Conservation (phyloP, 2,329 filamentous ascomycete species). For the Trichoderma guizhouense region DNA sequence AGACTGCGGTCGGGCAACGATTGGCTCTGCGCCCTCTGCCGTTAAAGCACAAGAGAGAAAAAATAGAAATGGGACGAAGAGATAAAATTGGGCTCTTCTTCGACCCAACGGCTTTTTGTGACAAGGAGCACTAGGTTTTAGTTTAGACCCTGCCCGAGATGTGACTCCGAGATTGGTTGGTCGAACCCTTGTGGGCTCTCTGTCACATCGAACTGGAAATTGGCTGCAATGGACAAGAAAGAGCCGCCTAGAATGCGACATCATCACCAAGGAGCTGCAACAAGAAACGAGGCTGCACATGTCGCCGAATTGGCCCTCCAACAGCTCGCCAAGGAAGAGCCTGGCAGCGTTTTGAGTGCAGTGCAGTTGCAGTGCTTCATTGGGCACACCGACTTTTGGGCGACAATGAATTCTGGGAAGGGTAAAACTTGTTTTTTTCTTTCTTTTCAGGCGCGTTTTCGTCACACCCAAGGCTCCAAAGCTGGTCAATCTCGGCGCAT, state of each 20-base stretch:
- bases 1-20: neutral
- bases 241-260: neutral
- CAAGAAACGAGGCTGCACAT: neutral
- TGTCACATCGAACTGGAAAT: conserved; percentile 13
- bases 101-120: neutral
- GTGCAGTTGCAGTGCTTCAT: neutral
- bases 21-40: neutral
- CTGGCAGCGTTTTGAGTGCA: too few species aligned
- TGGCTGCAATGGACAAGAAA: neutral
- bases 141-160: conserved; percentile 6
- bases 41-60: neutral
- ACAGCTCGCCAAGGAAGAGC: neutral
- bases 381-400: conserved; percentile 17
- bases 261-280: neutral
- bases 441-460: conserved; percentile 2
- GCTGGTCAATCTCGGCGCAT: neutral
- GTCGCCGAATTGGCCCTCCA: neutral
- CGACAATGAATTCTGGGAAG: neutral
- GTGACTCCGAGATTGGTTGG: conserved; percentile 18
- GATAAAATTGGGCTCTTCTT: neutral
- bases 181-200: neutral
- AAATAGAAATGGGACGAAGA: neutral
- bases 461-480: neutral
- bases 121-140: neutral
- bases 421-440: neutral